Evolutionary conservation across 441 rosid species (phyloP).

Genomic region (Croton laevigatus): DNA sequence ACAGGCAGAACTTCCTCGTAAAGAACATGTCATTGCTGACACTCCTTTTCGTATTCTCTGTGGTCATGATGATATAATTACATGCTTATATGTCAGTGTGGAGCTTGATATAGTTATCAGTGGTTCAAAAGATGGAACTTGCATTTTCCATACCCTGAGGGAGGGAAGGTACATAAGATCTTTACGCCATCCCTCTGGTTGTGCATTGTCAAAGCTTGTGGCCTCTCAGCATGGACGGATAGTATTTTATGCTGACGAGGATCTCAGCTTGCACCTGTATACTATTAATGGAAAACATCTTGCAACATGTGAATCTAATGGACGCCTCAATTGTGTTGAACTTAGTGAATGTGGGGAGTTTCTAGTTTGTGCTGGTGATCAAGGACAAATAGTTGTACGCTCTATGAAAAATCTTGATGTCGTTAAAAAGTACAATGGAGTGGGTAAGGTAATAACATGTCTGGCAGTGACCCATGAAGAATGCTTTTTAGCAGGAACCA

Average conservation of each 20-base stretch:
- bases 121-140: slow-evolving; percentile 99
- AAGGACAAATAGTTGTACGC: slow-evolving; percentile 87
- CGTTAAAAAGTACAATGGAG: slow-evolving; percentile 69
- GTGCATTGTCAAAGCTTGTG: slow-evolving; percentile 82
- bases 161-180: slow-evolving; percentile 96
- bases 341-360: slow-evolving; percentile 89
- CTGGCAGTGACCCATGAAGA: slow-evolving; percentile 86
- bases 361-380: slow-evolving; percentile 96
- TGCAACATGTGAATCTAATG: slow-evolving; percentile 89
- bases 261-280: slow-evolving; percentile 88
- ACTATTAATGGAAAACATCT: slow-evolving; percentile 95
- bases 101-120: slow-evolving; percentile 97
- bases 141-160: slow-evolving; percentile 85
- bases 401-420: slow-evolving; percentile 90
- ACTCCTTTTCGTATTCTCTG: slow-evolving; percentile 96
- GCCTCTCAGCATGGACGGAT: slow-evolving; percentile 86
- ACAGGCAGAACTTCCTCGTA: slow-evolving; percentile 57
- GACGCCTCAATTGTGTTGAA: slow-evolving; percentile 90
- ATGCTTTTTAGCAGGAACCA: slow-evolving; percentile 95
- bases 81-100: slow-evolving; percentile 77
- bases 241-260: slow-evolving; percentile 82
- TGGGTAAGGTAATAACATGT: slow-evolving; percentile 84
- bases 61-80: slow-evolving; percentile 94
- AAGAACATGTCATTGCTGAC: slow-evolving; percentile 70
- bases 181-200: slow-evolving; percentile 78